Base-by-base conservation (phyloP, 495 filamentous ascomycete genomes). In the Acidiella bohemica region DNA sequence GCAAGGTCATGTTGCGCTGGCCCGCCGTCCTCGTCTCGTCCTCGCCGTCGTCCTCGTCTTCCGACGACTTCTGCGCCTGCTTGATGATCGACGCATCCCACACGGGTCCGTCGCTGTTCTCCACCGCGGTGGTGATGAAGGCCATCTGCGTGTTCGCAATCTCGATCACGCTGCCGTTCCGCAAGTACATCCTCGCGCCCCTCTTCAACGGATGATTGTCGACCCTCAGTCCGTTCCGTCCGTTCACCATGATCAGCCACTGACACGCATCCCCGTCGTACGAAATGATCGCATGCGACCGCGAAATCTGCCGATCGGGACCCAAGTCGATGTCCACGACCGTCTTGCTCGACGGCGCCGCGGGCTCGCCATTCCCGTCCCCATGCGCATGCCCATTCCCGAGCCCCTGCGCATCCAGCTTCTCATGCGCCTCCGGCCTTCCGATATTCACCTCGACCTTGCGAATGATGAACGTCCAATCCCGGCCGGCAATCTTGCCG, bases 81-180 rank as follows among this genome's bases (percentile, higher is more conserved):
- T 35, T 46, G 23, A 53, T 34, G 29, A 53, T 50, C 5, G 46
- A 42, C 18, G 38, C 47, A 29, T 53, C 50, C 36, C 41, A 53
- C 16, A 50, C 21, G 2, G 50, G 50, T 4, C 36, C 36, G 17
- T 46, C 46, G 20, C 40, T 17, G n/a, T 46, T 24, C 21, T 44
- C 36, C 4, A 32, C 36, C 5, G 52, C 37, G n/a, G 90, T 84
- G 18, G 87, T 70, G 13, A 94, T 80, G 62, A 96, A 97, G 73
- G 96, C 85, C 90, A 97, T 97, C 63, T 96, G 85, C 5, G 84
- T 76, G 32, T 84, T 84, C 43, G 77, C 80, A 58, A 95, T 79
- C 51, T 92, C 83, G 39, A 97, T 78, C 35, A 96, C 80, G 54
- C 84, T 75, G 23, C 90, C 90, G 55, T 83, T 88, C 14, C 72